Evolutionary conservation across 768 basidiomycete genomes (phyloP), one percentile per base, ranked within the genome.

Genomic region (Hydnum rufescens): DNA sequence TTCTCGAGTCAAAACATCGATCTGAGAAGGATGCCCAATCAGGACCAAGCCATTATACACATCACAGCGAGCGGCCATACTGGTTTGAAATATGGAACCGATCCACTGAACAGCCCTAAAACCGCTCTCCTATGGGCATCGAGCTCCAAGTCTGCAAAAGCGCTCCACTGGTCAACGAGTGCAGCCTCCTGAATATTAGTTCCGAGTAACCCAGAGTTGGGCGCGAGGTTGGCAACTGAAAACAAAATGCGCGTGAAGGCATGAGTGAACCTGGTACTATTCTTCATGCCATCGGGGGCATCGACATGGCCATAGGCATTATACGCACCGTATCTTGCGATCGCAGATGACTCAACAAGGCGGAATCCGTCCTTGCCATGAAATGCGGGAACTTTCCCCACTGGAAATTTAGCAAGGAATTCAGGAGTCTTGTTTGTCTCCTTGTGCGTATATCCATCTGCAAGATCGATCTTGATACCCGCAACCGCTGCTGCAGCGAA

Each of bases 261-360:
- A 51, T 23, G 18, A 23, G 25, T 48, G 51, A 32, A 39, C 51
- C 43, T 51, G 47, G 47, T 28, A 31, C 42, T 57, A 29, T 34
- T 52, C 44, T 54, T 57, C 55, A 51, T 54, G 53, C 62, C 70
- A 65, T 69, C 62, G 53, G 56, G 58, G 59, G 68, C 78, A 78
- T 75, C 76, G 76, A 75, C 76, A 78, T 74, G 76, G 73, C 77
- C 78, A 77, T 78, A 75, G 78, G 74, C 71, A 55, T 57, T 39
- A 32, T 42, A 22, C 89, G 77, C 68, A 96, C 93, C 60, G 68
- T 93, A 90, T 53, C 77, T 79, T 44, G 87, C 82, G 65, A 97
- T 88, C 47, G 88, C 77, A 52, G 67, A 63, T 52, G 75, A 71
- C 71, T 93, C 93, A 59, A 77, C 75, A 54, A 95, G 69, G 61